These are phyloP conservation scores for Crucibulum laeve DNA, from an alignment of 768 basidiomycete species.

Conservation along the genomic window DNA sequence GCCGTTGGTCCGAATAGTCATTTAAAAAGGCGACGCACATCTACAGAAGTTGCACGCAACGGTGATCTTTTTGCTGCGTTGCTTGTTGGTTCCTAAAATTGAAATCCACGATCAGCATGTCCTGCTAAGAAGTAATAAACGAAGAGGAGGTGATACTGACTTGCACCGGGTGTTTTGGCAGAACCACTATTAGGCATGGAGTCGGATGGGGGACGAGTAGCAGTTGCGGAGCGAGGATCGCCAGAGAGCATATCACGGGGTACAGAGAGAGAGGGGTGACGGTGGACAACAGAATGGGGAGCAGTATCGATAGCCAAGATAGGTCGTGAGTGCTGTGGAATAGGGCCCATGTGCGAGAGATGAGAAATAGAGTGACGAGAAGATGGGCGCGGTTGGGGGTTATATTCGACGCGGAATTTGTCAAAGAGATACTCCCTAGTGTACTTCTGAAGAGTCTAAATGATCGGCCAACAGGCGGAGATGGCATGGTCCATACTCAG, in stretches of 20 bases:
- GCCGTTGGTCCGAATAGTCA: constrained; percentile 3
- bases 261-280: constrained; percentile 40
- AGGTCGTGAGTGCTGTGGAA: constrained; percentile 47
- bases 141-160: constrained; percentile 13
- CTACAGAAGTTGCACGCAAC: constrained; percentile 91
- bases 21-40: constrained; percentile 46
- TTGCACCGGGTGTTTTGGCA: constrained; percentile 24
- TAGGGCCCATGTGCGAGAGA: constrained; percentile 39
- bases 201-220: constrained; percentile 39
- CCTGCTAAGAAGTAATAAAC: constrained; percentile 5
- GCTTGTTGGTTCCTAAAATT: constrained; percentile 46
- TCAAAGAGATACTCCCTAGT: constrained; percentile 80
- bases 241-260: constrained; percentile 43
- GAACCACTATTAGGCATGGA: constrained; percentile 28
- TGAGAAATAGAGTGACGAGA: constrained; percentile 44
- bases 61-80: constrained; percentile 80
- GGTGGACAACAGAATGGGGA: constrained; percentile 37
- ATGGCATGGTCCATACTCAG: too few relatives aligned
- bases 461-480: neutral
- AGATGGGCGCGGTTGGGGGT: constrained; percentile 42
- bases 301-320: constrained; percentile 62
- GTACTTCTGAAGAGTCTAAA: constrained; percentile 78
- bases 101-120: neutral
- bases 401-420: constrained; percentile 64
- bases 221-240: constrained; percentile 39